phyloP scores from a whole-genome alignment of 495 filamentous ascomycete genomes.

The Margaritispora aquatica region DNA sequence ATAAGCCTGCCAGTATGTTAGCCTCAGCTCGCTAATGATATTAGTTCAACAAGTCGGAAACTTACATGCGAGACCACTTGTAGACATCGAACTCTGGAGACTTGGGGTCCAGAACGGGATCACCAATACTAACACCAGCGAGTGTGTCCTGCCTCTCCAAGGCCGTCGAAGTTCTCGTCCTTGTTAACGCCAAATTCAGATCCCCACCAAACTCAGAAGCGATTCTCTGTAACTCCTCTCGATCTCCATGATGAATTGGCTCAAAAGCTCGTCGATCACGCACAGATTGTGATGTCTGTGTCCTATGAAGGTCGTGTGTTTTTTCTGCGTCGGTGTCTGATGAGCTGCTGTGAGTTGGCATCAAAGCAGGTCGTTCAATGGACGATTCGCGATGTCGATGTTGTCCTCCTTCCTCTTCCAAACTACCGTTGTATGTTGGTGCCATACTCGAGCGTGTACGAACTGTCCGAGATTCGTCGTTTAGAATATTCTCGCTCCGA shows the following conservation, averaged over 20 bases:
- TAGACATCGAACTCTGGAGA: conserved; percentile 51
- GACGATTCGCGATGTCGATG: background rate
- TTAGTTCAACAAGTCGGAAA: background rate
- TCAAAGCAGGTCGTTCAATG: background rate
- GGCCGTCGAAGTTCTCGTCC: conserved; percentile 22
- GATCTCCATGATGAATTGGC: conserved; percentile 16
- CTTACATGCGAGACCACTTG: conserved; percentile 47
- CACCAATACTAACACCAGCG: conserved; percentile 35
- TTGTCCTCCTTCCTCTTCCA: background rate
- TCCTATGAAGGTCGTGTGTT: conserved; percentile 1
- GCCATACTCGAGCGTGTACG: background rate
- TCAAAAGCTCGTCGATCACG: conserved; percentile 23
- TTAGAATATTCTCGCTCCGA: conserved; percentile 3
- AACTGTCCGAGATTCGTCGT: background rate
- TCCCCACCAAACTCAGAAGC: conserved; percentile 13
- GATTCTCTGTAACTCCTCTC: conserved; percentile 17
- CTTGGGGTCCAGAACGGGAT: conserved; percentile 50
- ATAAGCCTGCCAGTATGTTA: conserved; percentile 24
- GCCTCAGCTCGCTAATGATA: background rate
- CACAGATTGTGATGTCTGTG: conserved; percentile 9
- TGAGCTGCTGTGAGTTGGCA: conserved; percentile 4
- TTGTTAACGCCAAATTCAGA: conserved; percentile 4
- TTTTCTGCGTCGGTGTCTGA: conserved; percentile 6
- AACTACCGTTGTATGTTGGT: background rate
- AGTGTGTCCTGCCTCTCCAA: conserved; percentile 39